phyloP scores from a whole-genome alignment of 148 eudicot species.

The Cornus controversa region DNA sequence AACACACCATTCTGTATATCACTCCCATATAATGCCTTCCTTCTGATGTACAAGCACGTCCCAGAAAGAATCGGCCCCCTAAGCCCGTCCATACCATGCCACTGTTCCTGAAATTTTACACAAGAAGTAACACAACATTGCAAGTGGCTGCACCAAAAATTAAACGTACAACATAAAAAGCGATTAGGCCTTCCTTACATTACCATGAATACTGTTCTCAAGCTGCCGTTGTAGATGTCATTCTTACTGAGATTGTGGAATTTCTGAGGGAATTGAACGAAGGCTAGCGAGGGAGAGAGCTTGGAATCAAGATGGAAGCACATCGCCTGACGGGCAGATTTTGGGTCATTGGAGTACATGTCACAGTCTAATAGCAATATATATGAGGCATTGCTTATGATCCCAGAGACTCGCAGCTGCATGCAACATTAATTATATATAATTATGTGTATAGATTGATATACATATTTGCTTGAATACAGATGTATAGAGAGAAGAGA shows the following conservation, averaged over 20 bases:
- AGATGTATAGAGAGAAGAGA: not conserved
- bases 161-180: no score
- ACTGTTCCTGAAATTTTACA: not conserved
- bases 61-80: not conserved
- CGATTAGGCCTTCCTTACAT: no score
- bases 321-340: not conserved
- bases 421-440: not conserved
- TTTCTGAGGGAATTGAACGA: not conserved
- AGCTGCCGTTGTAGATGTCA: not conserved
- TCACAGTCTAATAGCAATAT: not conserved
- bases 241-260: not conserved
- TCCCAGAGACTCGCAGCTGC: not conserved
- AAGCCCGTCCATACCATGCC: not conserved
- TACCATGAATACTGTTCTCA: not conserved
- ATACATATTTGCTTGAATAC: not conserved
- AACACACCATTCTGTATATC: not conserved
- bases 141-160: no score
- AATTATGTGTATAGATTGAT: not conserved
- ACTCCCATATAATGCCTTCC: not conserved
- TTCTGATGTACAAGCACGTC: not conserved
- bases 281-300: not conserved
- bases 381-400: not conserved
- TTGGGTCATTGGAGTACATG: not conserved
- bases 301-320: not conserved
- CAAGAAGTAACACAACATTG: no score